Conservation (phyloP, 768 basidiomycete species). For the Boletus speciosus region DNA sequence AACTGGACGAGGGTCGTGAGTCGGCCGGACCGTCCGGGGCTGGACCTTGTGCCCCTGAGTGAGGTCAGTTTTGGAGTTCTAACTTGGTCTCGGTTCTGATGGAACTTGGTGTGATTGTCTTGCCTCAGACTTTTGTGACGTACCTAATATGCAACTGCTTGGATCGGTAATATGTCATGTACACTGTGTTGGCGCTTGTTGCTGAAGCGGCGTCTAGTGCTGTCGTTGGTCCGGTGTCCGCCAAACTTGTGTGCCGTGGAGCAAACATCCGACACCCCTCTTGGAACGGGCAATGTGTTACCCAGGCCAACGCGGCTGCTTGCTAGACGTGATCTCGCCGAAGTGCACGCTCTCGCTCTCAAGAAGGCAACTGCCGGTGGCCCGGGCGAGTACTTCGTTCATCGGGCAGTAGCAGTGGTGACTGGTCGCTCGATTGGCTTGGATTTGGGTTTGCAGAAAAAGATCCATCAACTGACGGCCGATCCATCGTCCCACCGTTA, state of each 20-base stretch:
- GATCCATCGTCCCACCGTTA: background rate
- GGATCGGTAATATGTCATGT: background rate
- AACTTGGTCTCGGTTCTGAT: background rate
- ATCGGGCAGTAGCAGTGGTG: slow-evolving; percentile 38
- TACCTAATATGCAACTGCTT: background rate
- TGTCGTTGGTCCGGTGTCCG: background rate
- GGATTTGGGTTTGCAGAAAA: background rate
- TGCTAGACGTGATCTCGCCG: slow-evolving; percentile 43
- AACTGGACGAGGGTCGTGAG: background rate
- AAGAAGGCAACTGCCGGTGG: slow-evolving; percentile 49
- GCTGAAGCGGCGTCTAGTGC: background rate
- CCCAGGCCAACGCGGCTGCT: too few species aligned
- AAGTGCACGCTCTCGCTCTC: slow-evolving; percentile 51
- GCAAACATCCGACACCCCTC: too few species aligned
- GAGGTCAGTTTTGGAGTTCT: background rate
- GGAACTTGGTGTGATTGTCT: background rate
- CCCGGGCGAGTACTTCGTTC: slow-evolving; percentile 39
- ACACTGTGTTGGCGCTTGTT: background rate
- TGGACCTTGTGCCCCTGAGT: background rate
- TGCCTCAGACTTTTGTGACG: background rate
- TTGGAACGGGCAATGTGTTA: too few species aligned
- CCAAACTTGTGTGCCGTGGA: too few species aligned
- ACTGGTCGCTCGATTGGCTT: background rate
- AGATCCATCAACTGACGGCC: background rate
- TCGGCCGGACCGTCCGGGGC: background rate